Evolutionary conservation across 2,329 filamentous ascomycete genomes (phyloP).

Genomic region (Niveomyces coronatus): DNA sequence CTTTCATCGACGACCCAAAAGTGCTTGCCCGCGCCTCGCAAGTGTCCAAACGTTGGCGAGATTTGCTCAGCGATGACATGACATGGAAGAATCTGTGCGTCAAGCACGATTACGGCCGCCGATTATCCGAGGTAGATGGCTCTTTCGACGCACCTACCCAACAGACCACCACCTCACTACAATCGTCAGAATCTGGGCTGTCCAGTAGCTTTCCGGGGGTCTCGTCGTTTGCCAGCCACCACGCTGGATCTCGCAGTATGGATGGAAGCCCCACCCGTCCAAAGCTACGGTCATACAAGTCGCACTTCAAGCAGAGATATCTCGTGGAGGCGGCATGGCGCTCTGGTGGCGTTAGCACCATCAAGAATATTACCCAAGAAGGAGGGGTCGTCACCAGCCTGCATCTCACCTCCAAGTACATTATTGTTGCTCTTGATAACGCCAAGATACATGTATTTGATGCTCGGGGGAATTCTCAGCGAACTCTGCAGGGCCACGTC

Average conservation of each 20-base stretch:
- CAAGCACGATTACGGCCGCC: conserved; percentile 76
- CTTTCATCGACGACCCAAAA: conserved; percentile 94
- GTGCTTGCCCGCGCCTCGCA: conserved; percentile 88
- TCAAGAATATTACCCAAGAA: conserved; percentile 86
- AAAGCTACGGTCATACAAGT: conserved; percentile 77
- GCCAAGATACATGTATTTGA: conserved; percentile 98
- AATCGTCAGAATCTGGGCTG: conserved; percentile 26
- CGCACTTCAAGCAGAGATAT: conserved; percentile 95
- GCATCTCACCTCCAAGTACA: conserved; percentile 90
- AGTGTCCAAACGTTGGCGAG: conserved; percentile 90
- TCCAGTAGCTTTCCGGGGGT: conserved; percentile 36
- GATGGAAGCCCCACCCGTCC: conserved; percentile 42
- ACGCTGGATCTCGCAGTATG: conserved; percentile 40
- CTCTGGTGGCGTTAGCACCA: conserved; percentile 74
- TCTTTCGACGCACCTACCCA: conserved; percentile 20
- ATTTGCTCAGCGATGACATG: conserved; percentile 89
- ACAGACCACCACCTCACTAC: conserved; percentile 20
- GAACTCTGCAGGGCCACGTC: conserved; percentile 86
- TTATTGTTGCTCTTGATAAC: conserved; percentile 94
- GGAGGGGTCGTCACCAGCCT: conserved; percentile 94
- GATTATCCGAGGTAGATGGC: conserved; percentile 40
- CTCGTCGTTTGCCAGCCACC: conserved; percentile 25
- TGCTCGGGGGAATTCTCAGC: conserved; percentile 76
- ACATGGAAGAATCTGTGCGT: conserved; percentile 97
- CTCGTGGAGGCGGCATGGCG: conserved; percentile 96